Conservation (phyloP, 257 asterid genomes). For the Cordia subcordata region DNA sequence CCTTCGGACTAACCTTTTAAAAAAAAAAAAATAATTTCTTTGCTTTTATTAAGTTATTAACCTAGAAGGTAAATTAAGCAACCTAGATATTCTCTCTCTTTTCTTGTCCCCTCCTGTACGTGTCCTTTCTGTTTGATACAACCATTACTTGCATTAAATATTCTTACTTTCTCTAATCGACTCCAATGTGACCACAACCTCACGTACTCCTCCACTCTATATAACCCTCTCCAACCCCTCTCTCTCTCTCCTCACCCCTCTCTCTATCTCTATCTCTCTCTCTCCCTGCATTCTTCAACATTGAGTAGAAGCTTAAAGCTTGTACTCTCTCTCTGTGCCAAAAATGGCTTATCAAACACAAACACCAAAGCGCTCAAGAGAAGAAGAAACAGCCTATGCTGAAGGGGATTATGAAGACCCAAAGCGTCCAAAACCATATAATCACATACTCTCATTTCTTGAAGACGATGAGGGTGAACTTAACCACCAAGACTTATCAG, state of each 20-base stretch:
- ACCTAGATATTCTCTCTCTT: neutral
- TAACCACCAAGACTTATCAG: slow-evolving; percentile 52
- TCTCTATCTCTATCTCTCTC: slow-evolving; percentile 15
- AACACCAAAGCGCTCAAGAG: slow-evolving; percentile 66
- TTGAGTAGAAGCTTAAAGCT: no score
- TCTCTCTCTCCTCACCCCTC: slow-evolving; percentile 58
- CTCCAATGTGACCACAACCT: slow-evolving; percentile 45
- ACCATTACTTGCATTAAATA: slow-evolving; percentile 5
- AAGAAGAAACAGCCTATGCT: slow-evolving; percentile 14
- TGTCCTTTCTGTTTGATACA: slow-evolving; percentile 10
- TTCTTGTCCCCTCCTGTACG: neutral
- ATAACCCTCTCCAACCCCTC: slow-evolving; percentile 46
- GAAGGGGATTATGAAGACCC: slow-evolving; percentile 3
- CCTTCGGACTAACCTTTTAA: no score
- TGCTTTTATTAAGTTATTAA: no score
- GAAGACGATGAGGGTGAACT: slow-evolving; percentile 50
- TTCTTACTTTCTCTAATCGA: slow-evolving; percentile 23
- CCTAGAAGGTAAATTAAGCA: neutral
- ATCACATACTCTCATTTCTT: slow-evolving; percentile 52
- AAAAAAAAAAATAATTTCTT: no score
- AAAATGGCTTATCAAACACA: slow-evolving; percentile 26
- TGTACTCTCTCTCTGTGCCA: neutral
- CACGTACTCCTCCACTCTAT: slow-evolving; percentile 34
- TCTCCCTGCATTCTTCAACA: no score
- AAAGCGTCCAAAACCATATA: slow-evolving; percentile 53